Evolutionary conservation across 2,329 filamentous ascomycete species (phyloP), one percentile per base, ranked within the genome.

Genomic region (Colletotrichum spaethianum): DNA sequence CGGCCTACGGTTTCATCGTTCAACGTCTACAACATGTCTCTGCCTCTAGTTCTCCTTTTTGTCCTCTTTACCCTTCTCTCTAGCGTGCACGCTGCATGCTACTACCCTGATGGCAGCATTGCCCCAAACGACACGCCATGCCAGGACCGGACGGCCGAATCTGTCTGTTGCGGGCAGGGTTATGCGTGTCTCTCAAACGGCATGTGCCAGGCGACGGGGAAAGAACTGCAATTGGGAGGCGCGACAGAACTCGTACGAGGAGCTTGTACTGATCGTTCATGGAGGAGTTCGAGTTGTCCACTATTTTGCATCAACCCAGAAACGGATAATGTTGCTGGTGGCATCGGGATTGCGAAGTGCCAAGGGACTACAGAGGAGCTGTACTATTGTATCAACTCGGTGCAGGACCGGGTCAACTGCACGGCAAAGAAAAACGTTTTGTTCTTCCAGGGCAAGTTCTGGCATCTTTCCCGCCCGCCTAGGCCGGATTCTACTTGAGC

Each of bases 151-250:
- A 77, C 75, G 1, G 63, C 64, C 2, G 73, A 80, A 36, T 78
- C 81, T 0, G 72, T 76, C 0, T 83, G 81, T 73, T 83, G 81
- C 67, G 80, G 79, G 2, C 76, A 78, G n/a, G 80, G 79, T 9
- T 82, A 79, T 56, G 81, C 80, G 1, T 83, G 82, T 67, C 74
- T 82, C 3, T 79, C 76, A 38, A 82, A 81, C 70, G 75, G 75
- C 33, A 74, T 83, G 6, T 83, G 82, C 73, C 68, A 75, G 74
- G 75, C 79, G 4, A 79, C 78, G 1, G 79, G 73, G 0, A 61
- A 75, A 7, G 75, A 77, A 63, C 50, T 78, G 12, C 66, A 73
- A 26, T 75, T 76, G 60, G 63, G 67, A 0, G 75, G 75, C 6
- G 75, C 77, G 7, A 71, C 73, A 3, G 63, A 73, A 8, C 81